Evolutionary conservation across 139 green algal species (phyloP), one percentile per base, ranked within the genome.

Genomic region (Yamagishiella unicocca): DNA sequence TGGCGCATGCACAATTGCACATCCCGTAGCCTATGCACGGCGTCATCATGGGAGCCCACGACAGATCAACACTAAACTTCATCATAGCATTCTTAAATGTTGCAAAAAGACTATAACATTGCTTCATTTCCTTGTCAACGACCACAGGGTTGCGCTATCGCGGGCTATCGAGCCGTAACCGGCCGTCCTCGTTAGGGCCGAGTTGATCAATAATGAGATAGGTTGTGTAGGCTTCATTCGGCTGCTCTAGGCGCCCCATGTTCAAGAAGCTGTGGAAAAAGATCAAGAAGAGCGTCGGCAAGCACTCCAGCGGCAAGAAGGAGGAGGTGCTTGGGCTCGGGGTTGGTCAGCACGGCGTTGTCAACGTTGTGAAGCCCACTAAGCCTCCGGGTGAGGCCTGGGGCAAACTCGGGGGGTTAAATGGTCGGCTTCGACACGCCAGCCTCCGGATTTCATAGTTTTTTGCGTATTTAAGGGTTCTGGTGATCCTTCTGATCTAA

Each of bases 201-300:
- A 74, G 9, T 74, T 46, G 2, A 45, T 46, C 66, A 45, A 74
- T 74, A 14, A 78, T 78, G 70, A 37, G 14, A 78, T 40, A 58
- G 70, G 70, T 76, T 37, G 58, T 76, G n/a, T 61, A 76, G 40
- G 27, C 29, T 33, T 14, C 4, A 38, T 55, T 27, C 38, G 33
- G 37, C 37, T 42, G 76, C 37, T 55, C n/a, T 35, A 31, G 19
- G 54, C 54, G 33, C 45, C 72, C 43, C 43, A 80, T 80, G 72
- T 72, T 83, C 14, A 72, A 72, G 55, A 83, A 83, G 35, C 55
- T 55, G 50, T 72, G 29, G 31, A 82, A 70, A 68, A 68, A 82
- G 46, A 70, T 82, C 50, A 82, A 82, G 75, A 68, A 68, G 35
- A 67, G 35, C 35, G 22, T 82, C n/a, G 37, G 43, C 43, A 80